A percentile compares a stretch with the other conserved stretches of the same genome.
Evolutionary conservation across 805 yeast species (phyloP).

Genomic region (Candida ipomoeae): DNA sequence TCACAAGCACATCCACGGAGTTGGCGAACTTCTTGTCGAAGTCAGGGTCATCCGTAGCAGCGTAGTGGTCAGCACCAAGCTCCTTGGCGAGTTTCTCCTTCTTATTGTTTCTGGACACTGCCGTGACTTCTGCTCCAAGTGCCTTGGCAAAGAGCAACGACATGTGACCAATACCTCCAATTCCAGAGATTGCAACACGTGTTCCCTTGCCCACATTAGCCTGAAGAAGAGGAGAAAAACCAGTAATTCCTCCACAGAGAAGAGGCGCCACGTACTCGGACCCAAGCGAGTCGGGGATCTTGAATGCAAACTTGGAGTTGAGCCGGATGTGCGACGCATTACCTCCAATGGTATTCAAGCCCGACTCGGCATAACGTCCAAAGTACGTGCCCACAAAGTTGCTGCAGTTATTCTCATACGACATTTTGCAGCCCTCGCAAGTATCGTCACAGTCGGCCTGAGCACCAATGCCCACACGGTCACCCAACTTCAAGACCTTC

Average conservation of each 20-base stretch:
- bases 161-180: constrained; percentile 68
- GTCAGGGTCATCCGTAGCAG: constrained; percentile 20
- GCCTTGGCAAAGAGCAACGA: constrained; percentile 59
- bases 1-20: constrained; percentile 14
- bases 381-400: constrained; percentile 13
- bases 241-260: constrained; percentile 21
- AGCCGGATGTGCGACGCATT: constrained; percentile 16
- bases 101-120: constrained; percentile 48
- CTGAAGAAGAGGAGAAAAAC: constrained; percentile 19
- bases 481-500: constrained; percentile 51
- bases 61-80: constrained; percentile 49
- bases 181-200: constrained; percentile 57
- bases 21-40: constrained; percentile 15
- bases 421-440: constrained; percentile 12
- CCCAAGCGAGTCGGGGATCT: constrained; percentile 16
- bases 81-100: constrained; percentile 51
- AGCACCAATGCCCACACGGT: constrained; percentile 81
- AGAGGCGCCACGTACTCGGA: constrained; percentile 18
- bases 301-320: constrained; percentile 17
- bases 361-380: constrained; percentile 12
- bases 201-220: constrained; percentile 21
- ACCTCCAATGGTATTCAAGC: constrained; percentile 15
- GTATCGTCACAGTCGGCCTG: constrained; percentile 27
- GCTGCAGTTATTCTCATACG: constrained; percentile 14
- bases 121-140: constrained; percentile 58